Evolutionary conservation across 805 yeast species (phyloP).

Genomic region (Metschnikowia koreensis): DNA sequence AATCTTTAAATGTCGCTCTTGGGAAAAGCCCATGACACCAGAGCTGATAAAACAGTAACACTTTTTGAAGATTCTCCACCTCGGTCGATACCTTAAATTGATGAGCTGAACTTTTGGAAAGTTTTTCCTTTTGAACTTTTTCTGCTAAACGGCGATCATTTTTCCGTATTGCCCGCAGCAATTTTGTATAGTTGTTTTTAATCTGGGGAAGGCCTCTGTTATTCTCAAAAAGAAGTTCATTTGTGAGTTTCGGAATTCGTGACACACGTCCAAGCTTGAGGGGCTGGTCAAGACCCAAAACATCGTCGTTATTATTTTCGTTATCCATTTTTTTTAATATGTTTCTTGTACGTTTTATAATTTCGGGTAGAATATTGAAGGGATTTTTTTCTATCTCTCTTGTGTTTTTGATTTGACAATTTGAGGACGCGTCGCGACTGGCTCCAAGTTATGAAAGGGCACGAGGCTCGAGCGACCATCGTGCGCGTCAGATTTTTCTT

Average conservation of each 20-base stretch:
- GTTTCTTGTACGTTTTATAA: neutral
- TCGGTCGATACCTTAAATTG: slow-evolving; percentile 32
- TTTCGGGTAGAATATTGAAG: no score
- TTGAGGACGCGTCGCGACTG: no score
- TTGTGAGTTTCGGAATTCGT: slow-evolving; percentile 38
- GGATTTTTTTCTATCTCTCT: no score
- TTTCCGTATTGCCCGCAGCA: slow-evolving; percentile 25
- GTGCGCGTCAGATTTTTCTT: no score
- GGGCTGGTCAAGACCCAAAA: slow-evolving; percentile 36
- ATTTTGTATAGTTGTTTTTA: slow-evolving; percentile 28
- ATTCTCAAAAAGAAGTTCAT: slow-evolving; percentile 35
- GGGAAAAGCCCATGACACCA: slow-evolving; percentile 43
- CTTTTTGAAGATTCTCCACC: slow-evolving; percentile 32
- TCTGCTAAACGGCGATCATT: slow-evolving; percentile 23
- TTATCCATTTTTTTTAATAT: slow-evolving; percentile 2
- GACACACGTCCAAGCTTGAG: slow-evolving; percentile 32
- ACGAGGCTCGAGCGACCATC: no score
- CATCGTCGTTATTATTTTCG: slow-evolving; percentile 17
- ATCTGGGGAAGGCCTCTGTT: slow-evolving; percentile 35
- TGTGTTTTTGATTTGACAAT: no score
- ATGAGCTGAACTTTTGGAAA: slow-evolving; percentile 16
- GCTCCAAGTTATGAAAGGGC: no score
- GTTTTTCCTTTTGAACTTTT: slow-evolving; percentile 16
- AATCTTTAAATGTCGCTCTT: slow-evolving; percentile 18
- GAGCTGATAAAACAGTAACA: slow-evolving; percentile 42